Evolutionary conservation across 768 basidiomycete genomes (phyloP).

Genomic region (Termitomyces sp.): DNA sequence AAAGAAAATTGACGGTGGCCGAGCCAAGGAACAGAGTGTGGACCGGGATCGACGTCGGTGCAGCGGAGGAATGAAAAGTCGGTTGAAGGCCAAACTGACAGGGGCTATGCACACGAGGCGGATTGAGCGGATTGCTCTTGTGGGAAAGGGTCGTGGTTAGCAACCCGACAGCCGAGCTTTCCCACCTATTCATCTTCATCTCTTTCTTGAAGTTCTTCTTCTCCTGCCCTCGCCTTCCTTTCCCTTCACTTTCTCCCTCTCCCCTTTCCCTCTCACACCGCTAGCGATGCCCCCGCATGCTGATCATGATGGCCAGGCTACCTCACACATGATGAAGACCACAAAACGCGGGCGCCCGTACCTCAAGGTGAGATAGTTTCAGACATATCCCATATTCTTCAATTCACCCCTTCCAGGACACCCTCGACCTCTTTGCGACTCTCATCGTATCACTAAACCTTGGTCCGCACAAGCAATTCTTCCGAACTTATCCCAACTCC

Average conservation of each 20-base stretch:
- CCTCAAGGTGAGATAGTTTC: constrained; percentile 62
- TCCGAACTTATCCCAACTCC: constrained; percentile 90
- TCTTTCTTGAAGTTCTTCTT: constrained; percentile 16
- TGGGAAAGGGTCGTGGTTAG: constrained; percentile 41
- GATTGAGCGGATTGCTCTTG: constrained; percentile 28
- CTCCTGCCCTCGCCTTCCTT: constrained; percentile 17
- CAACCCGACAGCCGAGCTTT: constrained; percentile 39
- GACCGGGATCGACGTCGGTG: constrained; percentile 14
- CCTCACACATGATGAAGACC: constrained; percentile 98
- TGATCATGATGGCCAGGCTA: constrained; percentile 49
- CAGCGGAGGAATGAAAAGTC: constrained; percentile 8
- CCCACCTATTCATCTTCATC: constrained; percentile 30
- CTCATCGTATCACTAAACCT: constrained; percentile 92
- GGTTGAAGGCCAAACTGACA: constrained; percentile 19
- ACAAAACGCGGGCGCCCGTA: constrained; percentile 94
- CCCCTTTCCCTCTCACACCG: constrained; percentile 23
- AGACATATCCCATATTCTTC: constrained; percentile 7
- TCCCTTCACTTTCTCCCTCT: constrained; percentile 11
- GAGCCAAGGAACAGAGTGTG: neutral
- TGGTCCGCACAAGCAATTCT: constrained; percentile 90
- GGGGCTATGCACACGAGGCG: constrained; percentile 1
- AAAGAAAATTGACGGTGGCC: neutral
- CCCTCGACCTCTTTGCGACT: constrained; percentile 96
- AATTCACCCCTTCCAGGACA: constrained; percentile 60
- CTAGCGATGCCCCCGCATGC: constrained; percentile 34